Conservation (phyloP, 169 alveolate species). For the Eimeria praecox region DNA sequence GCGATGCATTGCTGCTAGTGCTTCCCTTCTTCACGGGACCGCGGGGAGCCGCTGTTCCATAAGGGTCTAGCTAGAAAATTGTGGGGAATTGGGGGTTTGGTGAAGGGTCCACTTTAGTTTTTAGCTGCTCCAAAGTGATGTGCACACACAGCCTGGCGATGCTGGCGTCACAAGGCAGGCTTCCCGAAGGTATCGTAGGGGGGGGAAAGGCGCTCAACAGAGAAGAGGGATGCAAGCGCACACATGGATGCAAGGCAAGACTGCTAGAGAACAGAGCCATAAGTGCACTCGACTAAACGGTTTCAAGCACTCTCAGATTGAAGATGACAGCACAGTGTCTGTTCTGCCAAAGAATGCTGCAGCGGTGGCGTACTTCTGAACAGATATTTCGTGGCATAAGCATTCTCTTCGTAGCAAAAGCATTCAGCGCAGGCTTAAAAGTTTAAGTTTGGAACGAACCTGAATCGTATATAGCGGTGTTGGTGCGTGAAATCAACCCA, state of each 20-base stretch:
- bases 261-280: neutral
- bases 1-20: neutral
- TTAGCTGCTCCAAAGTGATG: neutral
- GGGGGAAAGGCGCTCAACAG: neutral
- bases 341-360: neutral
- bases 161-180: neutral
- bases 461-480: neutral
- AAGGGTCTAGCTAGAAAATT: neutral
- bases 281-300: neutral
- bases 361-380: neutral
- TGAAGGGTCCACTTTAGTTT: neutral
- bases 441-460: neutral
- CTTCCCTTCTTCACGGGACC: neutral
- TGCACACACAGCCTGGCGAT: neutral
- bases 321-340: neutral
- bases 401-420: too few species aligned
- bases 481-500: neutral
- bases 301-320: neutral
- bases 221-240: neutral
- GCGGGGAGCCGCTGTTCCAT: neutral
- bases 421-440: neutral
- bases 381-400: neutral
- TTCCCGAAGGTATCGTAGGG: neutral
- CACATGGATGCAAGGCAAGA: neutral
- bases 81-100: neutral